These are phyloP conservation scores for Kitagawia praeruptora DNA, from an alignment of 129 eudicot species.

Conservation along the genomic window DNA sequence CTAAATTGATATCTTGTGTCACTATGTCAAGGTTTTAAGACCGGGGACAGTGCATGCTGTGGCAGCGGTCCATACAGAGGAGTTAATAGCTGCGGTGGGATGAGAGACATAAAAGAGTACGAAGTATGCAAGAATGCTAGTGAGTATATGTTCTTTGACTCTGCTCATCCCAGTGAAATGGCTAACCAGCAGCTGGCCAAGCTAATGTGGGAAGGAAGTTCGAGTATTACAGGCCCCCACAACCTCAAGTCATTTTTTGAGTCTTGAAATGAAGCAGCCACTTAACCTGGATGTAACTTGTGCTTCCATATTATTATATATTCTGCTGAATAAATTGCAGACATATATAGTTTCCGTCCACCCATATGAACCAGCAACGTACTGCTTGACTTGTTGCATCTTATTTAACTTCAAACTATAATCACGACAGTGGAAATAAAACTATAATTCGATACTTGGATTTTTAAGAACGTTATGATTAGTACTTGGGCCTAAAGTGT, in stretches of 20 bases:
- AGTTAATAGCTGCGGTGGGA: slow-evolving; percentile 36
- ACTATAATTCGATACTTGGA: no score
- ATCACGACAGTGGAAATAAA: no score
- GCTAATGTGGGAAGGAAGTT: slow-evolving; percentile 40
- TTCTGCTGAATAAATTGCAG: no score
- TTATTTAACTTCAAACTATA: no score
- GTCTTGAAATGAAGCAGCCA: not conserved
- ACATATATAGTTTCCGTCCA: no score
- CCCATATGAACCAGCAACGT: no score
- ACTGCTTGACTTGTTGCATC: no score
- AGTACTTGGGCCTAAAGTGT: no score
- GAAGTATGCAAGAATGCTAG: slow-evolving; percentile 23
- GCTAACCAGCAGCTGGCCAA: slow-evolving; percentile 39
- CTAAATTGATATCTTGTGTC: not conserved
- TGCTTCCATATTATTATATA: no score
- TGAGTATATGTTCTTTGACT: slow-evolving; percentile 41
- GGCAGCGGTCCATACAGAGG: slow-evolving; percentile 37
- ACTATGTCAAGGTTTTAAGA: slow-evolving; percentile 31
- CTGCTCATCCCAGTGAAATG: slow-evolving; percentile 35
- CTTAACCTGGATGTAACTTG: not conserved
- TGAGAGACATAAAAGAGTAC: slow-evolving; percentile 23
- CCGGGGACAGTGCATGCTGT: slow-evolving; percentile 35
- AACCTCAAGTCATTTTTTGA: slow-evolving; percentile 32
- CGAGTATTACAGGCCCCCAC: slow-evolving; percentile 20
- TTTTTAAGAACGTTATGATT: no score